Evolutionary conservation across 2,329 filamentous ascomycete species (phyloP).

Genomic region (Hypoxylon sp.): DNA sequence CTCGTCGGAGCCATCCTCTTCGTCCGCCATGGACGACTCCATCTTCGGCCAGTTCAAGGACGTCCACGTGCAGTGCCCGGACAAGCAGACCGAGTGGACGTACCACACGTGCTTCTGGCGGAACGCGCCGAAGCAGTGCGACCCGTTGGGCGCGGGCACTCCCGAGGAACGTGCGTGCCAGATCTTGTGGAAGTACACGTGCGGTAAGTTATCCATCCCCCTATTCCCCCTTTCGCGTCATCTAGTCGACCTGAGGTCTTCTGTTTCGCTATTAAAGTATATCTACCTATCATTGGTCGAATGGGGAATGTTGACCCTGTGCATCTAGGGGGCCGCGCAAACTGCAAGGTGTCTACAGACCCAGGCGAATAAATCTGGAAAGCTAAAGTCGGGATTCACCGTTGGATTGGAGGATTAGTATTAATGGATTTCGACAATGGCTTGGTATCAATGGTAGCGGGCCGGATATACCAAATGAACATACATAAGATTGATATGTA

Average conservation of each 20-base stretch:
- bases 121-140: constrained; percentile 1
- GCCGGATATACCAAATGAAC: not conserved
- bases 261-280: too few species aligned
- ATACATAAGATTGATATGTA: not conserved
- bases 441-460: not conserved
- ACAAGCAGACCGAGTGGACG: not conserved
- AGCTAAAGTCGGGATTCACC: not conserved
- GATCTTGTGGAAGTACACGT: constrained; percentile 19
- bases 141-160: not conserved
- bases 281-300: too few species aligned
- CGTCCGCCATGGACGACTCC: not conserved
- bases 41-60: not conserved
- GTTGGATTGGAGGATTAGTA: not conserved
- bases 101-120: not conserved
- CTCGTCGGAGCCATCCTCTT: not conserved
- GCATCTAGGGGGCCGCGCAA: not conserved
- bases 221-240: not conserved
- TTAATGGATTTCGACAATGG: not conserved
- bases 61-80: constrained; percentile 2
- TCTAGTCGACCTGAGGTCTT: too few species aligned
- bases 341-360: not conserved
- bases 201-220: constrained; percentile 11
- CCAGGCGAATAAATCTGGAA: not conserved
- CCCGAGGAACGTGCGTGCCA: not conserved
- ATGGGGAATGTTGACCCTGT: not conserved